Base-by-base conservation (phyloP, 495 filamentous ascomycete species). In the Venustampulla echinocandica region DNA sequence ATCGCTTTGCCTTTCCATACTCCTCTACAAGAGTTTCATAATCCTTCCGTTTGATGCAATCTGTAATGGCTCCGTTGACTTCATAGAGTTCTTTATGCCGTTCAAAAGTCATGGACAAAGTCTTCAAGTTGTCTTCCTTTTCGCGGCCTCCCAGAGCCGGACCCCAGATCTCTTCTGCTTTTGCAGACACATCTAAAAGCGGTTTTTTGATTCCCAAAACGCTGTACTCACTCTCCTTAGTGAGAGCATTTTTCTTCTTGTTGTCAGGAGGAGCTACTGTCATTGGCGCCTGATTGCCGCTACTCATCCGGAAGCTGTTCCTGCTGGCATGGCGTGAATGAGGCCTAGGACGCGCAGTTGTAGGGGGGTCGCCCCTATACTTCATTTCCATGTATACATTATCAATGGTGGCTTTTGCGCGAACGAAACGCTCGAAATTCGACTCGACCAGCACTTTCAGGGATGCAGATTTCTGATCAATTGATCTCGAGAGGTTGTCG, bases 341-440 rank as follows among this genome's bases (percentile, higher is more conserved):
- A 39, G 65, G 62, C 21, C 77, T 64, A 17, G 62, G 53, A 5
- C 68, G 64, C 2, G 58, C 50, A 11, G 30, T 15, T 10, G 69
- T 53, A 14, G 69, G 57, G n/a, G 75, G 72, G 24, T 84, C 78
- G 2, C 87, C 87, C 55, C 87, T 83, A 43, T 85, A 87, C 42
- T 89, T 87, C 92, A 98, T 97, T 64, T 97, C 93, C 27, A 77
- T 89, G 64, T 98, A 98, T 28, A 98, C 92, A 68, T 89, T 89
- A 65, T 98, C 92, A 51, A 98, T 97, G 5, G 89, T 96, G 2
- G 87, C 84, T 61, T 98, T 98, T 5, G 93, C 92, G 10, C 84
- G 80, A 24, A 98, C 90, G 64, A 98, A 98, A 24, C 89, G 82
- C 65, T 98, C 93, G 57, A 98, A 98, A 58, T 98, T 97, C 22